Evolutionary conservation across 1,284 basidiomycete genomes (phyloP).

Genomic region (Puccinia triticina): DNA sequence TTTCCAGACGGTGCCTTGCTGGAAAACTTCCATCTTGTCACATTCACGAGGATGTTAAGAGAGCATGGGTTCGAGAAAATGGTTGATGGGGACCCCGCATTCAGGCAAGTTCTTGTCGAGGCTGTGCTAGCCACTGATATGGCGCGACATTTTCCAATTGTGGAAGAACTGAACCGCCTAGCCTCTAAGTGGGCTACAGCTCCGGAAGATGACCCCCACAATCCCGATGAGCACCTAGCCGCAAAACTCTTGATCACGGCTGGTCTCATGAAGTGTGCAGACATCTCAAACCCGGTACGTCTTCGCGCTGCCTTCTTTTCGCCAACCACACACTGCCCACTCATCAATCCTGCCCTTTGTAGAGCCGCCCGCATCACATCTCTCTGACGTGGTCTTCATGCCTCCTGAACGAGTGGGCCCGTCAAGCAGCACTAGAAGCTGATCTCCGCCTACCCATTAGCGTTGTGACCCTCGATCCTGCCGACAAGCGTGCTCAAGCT

Average conservation of each 20-base stretch:
- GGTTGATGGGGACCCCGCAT: slow-evolving; percentile 61
- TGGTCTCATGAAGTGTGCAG: slow-evolving; percentile 89
- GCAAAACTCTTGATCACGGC: slow-evolving; percentile 79
- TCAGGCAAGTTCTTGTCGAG: slow-evolving; percentile 74
- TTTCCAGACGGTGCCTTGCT: slow-evolving; percentile 85
- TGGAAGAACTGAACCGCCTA: slow-evolving; percentile 68
- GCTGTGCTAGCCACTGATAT: slow-evolving; percentile 90
- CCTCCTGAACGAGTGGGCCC: slow-evolving; percentile 82
- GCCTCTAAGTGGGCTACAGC: slow-evolving; percentile 51
- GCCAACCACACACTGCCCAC: slow-evolving; percentile 59
- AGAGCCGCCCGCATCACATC: slow-evolving; percentile 87
- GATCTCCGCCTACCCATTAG: slow-evolving; percentile 76
- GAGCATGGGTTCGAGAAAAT: slow-evolving; percentile 71
- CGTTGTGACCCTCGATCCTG: slow-evolving; percentile 62
- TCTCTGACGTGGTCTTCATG: slow-evolving; percentile 88
- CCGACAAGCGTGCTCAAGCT: slow-evolving; percentile 68
- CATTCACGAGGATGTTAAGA: slow-evolving; percentile 79
- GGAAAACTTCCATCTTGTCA: slow-evolving; percentile 87
- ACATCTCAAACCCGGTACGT: slow-evolving; percentile 88
- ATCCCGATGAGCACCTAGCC: slow-evolving; percentile 60
- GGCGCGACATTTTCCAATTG: slow-evolving; percentile 82
- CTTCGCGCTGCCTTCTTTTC: background rate
- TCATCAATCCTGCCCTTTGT: no score
- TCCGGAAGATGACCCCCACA: slow-evolving; percentile 55
- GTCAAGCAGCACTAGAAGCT: slow-evolving; percentile 80